Evolutionary conservation across 805 yeast species (phyloP).

Genomic region (Sungouiella blattae): DNA sequence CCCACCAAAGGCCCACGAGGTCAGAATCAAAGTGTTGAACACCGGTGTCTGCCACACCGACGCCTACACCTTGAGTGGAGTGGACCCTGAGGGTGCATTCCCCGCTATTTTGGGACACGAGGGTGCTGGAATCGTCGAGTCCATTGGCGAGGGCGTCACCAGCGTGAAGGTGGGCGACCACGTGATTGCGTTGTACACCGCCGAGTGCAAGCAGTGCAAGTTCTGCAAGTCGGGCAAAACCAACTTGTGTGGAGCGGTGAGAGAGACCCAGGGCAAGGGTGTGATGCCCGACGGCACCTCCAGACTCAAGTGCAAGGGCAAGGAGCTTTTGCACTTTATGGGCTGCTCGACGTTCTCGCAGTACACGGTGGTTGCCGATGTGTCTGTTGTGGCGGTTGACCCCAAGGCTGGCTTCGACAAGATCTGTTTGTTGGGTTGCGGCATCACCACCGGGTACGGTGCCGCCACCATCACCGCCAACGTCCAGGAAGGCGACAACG

Average conservation of each 20-base stretch:
- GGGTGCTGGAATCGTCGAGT: conserved; percentile 96
- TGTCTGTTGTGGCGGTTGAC: conserved; percentile 90
- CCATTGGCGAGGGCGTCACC: conserved; percentile 91
- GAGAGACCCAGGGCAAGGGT: conserved; percentile 98
- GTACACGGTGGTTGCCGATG: conserved; percentile 97
- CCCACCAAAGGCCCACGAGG: conserved; percentile 97
- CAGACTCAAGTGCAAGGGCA: conserved; percentile 83
- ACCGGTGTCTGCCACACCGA: conserved; percentile 99
- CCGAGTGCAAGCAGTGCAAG: conserved; percentile 94
- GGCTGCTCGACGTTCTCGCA: conserved; percentile 97
- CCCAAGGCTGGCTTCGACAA: conserved; percentile 79
- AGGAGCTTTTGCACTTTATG: conserved; percentile 88
- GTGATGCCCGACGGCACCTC: conserved; percentile 98
- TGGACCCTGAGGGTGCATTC: conserved; percentile 94
- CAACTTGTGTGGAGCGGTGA: conserved; percentile 90
- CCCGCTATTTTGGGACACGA: conserved; percentile 95
- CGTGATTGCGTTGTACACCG: conserved; percentile 91
- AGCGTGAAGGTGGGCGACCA: conserved; percentile 89
- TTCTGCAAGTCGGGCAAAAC: conserved; percentile 95
- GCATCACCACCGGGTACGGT: conserved; percentile 98
- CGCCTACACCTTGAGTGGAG: conserved; percentile 92
- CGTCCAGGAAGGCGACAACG: conserved; percentile 85
- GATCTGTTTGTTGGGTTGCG: conserved; percentile 94
- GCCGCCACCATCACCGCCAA: conserved; percentile 94
- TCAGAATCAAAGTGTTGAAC: conserved; percentile 79